Percentiles rank a stretch among this genome's conserved stretches.
phyloP scores from a whole-genome alignment of 768 basidiomycete genomes.

The Termitomyces titanicus region DNA sequence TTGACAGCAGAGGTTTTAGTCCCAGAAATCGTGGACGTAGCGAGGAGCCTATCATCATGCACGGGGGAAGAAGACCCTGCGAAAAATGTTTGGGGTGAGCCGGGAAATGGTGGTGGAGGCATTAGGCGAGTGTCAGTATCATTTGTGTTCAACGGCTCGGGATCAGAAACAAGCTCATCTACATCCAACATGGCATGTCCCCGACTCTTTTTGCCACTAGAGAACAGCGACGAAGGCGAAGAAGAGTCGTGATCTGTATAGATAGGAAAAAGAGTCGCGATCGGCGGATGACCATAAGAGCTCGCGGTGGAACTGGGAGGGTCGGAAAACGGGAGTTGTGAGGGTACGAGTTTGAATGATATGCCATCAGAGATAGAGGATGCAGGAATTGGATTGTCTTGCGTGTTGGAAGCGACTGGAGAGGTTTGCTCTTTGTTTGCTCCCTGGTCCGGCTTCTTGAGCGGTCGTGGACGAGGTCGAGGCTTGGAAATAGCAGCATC shows the following conservation, averaged over 20 bases:
- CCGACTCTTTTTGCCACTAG: slow-evolving; percentile 13
- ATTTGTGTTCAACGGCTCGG: background rate
- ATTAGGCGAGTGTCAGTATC: slow-evolving; percentile 8
- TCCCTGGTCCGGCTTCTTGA: slow-evolving; percentile 1
- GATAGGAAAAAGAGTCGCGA: slow-evolving; percentile 29
- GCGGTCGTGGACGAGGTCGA: slow-evolving; percentile 9
- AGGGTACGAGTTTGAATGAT: slow-evolving; percentile 11
- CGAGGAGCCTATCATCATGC: background rate
- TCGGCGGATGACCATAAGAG: slow-evolving; percentile 25
- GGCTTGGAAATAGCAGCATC: slow-evolving; percentile 2
- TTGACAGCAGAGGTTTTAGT: slow-evolving; percentile 1
- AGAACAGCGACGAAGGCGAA: slow-evolving; percentile 30
- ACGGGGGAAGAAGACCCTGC: slow-evolving; percentile 40
- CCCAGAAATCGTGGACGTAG: background rate
- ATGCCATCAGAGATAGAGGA: slow-evolving; percentile 15
- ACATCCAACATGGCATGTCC: slow-evolving; percentile 15
- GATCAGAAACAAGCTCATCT: slow-evolving; percentile 26
- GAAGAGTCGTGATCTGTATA: slow-evolving; percentile 13
- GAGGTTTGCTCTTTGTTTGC: background rate
- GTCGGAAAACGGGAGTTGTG: slow-evolving; percentile 30
- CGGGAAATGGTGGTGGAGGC: slow-evolving; percentile 14
- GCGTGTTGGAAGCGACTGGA: slow-evolving; percentile 2
- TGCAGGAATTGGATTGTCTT: slow-evolving; percentile 11
- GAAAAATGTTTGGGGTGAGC: slow-evolving; percentile 42
- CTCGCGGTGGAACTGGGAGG: slow-evolving; percentile 29